These are phyloP conservation scores for Bathelium albidoporum DNA, from an alignment of 495 filamentous ascomycete genomes.

Conservation along the genomic window DNA sequence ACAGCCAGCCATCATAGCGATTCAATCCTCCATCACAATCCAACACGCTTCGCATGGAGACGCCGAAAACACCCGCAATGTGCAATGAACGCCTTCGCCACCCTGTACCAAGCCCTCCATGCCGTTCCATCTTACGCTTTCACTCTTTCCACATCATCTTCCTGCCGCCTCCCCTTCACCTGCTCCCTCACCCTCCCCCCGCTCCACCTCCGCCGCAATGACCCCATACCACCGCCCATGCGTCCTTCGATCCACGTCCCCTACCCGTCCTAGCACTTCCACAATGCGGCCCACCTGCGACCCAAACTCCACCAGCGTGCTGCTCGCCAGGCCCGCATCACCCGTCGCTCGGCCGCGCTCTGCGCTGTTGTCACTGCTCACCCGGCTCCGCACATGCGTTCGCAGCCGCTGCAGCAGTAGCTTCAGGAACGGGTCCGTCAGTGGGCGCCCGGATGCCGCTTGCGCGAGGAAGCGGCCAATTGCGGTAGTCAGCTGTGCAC, in stretches of 20 bases:
- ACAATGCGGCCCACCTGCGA: conserved; percentile 69
- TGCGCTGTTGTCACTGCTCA: conserved; percentile 64
- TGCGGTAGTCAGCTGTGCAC: conserved; percentile 42
- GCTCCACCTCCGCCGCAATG: conserved; percentile 37
- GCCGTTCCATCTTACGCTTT: not conserved
- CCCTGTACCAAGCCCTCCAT: not conserved
- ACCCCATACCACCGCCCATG: conserved; percentile 76
- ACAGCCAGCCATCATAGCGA: not conserved
- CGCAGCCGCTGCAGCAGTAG: conserved; percentile 67
- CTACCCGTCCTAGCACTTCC: conserved; percentile 64
- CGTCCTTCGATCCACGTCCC: conserved; percentile 65
- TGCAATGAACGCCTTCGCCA: not conserved
- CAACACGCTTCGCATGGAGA: not conserved
- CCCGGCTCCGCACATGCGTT: conserved; percentile 62
- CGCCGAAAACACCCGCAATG: not conserved
- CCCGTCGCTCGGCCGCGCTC: conserved; percentile 74
- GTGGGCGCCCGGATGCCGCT: conserved; percentile 30
- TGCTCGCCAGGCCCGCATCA: conserved; percentile 64
- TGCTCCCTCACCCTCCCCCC: not conserved
- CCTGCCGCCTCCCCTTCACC: not conserved
- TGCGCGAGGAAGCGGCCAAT: conserved; percentile 47
- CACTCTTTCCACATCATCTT: not conserved
- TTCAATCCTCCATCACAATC: not conserved
- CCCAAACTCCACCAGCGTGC: conserved; percentile 86
- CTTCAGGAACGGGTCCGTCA: conserved; percentile 70